These are phyloP conservation scores for Debaryomyces sp. DNA, from an alignment of 1,139 yeast species.

Conservation along the genomic window DNA sequence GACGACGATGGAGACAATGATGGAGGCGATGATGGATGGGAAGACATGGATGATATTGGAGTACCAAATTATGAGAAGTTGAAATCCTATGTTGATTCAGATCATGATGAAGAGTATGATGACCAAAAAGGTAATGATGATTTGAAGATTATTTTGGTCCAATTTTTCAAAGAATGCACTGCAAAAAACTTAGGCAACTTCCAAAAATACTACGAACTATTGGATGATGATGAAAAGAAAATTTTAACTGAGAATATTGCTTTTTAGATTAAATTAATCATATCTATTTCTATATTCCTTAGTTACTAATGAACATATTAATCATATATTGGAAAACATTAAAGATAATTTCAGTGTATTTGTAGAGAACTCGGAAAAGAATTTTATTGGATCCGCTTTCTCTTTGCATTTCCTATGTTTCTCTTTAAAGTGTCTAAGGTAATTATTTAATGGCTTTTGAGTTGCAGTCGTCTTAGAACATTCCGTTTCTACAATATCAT, in stretches of 20 bases:
- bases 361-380: slow-evolving; percentile 15
- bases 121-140: slow-evolving; percentile 43
- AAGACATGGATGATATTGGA: slow-evolving; percentile 71
- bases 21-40: slow-evolving; percentile 71
- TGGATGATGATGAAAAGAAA: slow-evolving; percentile 61
- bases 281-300: not conserved
- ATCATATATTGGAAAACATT: not conserved
- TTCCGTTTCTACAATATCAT: slow-evolving; percentile 21
- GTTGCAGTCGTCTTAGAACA: slow-evolving; percentile 23
- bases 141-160: slow-evolving; percentile 49
- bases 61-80: slow-evolving; percentile 62
- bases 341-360: slow-evolving; percentile 18
- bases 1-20: slow-evolving; percentile 40
- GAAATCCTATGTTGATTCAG: slow-evolving; percentile 53
- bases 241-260: slow-evolving; percentile 50
- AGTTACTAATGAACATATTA: not conserved
- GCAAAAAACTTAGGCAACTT: slow-evolving; percentile 56
- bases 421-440: slow-evolving; percentile 29
- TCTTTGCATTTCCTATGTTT: slow-evolving; percentile 10
- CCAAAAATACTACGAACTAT: slow-evolving; percentile 51
- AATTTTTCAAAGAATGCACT: slow-evolving; percentile 68
- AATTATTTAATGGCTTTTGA: slow-evolving; percentile 25
- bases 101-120: slow-evolving; percentile 37
- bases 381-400: slow-evolving; percentile 8
- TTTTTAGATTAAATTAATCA: slow-evolving; percentile 16